These are phyloP conservation scores for Neobulgaria alba DNA, from an alignment of 2,329 filamentous ascomycete species.

Conservation along the genomic window DNA sequence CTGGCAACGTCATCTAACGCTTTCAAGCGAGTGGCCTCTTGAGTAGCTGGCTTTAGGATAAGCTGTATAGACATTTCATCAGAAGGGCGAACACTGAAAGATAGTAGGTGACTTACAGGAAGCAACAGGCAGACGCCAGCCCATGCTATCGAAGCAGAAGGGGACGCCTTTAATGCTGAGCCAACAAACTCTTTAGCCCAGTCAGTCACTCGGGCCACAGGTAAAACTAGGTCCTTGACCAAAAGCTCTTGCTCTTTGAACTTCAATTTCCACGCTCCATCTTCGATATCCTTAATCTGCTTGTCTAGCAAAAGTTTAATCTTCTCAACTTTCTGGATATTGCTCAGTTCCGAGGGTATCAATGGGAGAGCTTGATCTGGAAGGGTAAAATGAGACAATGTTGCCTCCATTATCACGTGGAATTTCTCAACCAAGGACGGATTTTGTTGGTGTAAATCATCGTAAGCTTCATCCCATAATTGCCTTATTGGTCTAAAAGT, in stretches of 20 bases:
- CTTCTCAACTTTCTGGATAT: background rate
- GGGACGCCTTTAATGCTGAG: constrained; percentile 5
- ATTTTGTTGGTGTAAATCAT: background rate
- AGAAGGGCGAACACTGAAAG: background rate
- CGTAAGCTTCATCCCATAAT: constrained; percentile 1
- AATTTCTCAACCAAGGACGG: background rate
- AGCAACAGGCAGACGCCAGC: constrained; percentile 12
- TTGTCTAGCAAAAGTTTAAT: background rate
- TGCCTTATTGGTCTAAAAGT: background rate
- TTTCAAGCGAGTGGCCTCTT: background rate
- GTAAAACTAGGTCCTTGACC: constrained; percentile 11
- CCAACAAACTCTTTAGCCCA: constrained; percentile 11
- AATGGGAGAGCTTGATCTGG: background rate
- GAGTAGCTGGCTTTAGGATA: background rate
- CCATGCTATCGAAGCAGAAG: constrained; percentile 12
- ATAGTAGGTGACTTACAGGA: background rate
- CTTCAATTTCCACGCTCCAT: constrained; percentile 8
- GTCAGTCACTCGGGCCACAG: constrained; percentile 9
- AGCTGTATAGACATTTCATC: constrained; percentile 1
- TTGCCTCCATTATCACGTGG: background rate
- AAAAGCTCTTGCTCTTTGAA: constrained; percentile 7
- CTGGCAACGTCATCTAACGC: background rate
- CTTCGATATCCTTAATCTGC: background rate
- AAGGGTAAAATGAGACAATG: background rate
- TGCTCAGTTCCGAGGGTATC: background rate